Percentiles rank a stretch among this genome's conserved stretches.
Conservation (phyloP, 768 basidiomycete genomes). For the Sarcodon sp. region DNA sequence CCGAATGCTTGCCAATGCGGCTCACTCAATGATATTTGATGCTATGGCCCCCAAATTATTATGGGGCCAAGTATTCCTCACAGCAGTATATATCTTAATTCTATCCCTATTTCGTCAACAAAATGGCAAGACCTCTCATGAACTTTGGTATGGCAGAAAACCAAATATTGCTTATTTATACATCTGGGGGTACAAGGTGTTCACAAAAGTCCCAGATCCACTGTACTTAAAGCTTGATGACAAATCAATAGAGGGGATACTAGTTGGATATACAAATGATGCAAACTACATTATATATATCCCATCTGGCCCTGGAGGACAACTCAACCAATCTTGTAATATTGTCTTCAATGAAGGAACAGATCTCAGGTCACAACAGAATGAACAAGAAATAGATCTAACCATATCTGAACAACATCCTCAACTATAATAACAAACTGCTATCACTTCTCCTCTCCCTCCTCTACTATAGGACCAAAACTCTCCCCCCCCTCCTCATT, state of each 20-base stretch:
- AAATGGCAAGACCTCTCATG: slow-evolving; percentile 6
- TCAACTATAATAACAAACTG: no score
- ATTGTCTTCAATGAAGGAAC: slow-evolving; percentile 7
- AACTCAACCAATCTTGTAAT: slow-evolving; percentile 3
- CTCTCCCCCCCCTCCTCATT: no score
- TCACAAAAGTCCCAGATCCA: slow-evolving; percentile 10
- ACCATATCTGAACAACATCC: no score
- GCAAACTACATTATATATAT: slow-evolving; percentile 8
- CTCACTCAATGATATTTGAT: slow-evolving; percentile 16
- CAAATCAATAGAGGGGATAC: slow-evolving; percentile 6
- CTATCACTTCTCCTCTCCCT: no score
- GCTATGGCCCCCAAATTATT: not conserved
- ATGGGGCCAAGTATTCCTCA: slow-evolving; percentile 4
- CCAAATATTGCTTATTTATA: slow-evolving; percentile 8
- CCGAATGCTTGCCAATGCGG: slow-evolving; percentile 19
- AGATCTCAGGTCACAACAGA: not conserved
- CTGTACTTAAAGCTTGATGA: slow-evolving; percentile 2
- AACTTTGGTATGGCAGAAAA: slow-evolving; percentile 2
- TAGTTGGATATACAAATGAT: slow-evolving; percentile 11
- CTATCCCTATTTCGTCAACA: slow-evolving; percentile 7
- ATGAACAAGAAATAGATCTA: no score
- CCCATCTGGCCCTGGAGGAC: not conserved
- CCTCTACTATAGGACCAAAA: no score
- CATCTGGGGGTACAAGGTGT: slow-evolving; percentile 13
- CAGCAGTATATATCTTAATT: slow-evolving; percentile 12